Conservation (phyloP, 75 land plant species). For the Sequoiadendron giganteum region DNA sequence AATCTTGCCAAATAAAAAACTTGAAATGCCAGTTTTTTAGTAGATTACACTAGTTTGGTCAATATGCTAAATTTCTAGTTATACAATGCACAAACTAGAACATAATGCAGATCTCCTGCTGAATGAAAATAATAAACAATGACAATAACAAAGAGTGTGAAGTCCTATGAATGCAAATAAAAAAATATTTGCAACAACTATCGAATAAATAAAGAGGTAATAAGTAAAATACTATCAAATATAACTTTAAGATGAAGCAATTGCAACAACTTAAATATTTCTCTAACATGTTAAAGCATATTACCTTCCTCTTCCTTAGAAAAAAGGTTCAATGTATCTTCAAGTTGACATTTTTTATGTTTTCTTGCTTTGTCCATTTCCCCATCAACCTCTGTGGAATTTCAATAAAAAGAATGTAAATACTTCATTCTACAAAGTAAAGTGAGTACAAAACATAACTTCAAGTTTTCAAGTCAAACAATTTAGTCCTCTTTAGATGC, state of each 20-base stretch:
- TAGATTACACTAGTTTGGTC: too few relatives aligned
- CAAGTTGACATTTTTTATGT: conserved; percentile 99
- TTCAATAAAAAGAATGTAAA: not conserved
- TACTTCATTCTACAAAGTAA: not conserved
- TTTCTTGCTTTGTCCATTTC: conserved; percentile 98
- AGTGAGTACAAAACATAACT: not conserved
- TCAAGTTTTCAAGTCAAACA: not conserved
- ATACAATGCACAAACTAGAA: too few relatives aligned
- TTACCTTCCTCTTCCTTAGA: conserved; percentile 97
- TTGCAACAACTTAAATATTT: not conserved
- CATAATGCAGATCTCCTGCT: conserved; percentile 45
- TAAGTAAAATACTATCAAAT: not conserved
- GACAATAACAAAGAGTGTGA: not conserved
- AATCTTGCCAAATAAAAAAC: too few relatives aligned
- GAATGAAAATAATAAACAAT: not conserved
- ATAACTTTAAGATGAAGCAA: not conserved
- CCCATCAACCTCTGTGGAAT: conserved; percentile 93
- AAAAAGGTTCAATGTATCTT: conserved; percentile 90
- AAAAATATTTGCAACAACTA: not conserved
- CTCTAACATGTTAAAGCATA: not conserved
- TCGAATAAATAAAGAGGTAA: not conserved
- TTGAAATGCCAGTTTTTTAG: too few relatives aligned
- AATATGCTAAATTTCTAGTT: too few relatives aligned
- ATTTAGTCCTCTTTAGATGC: not conserved
- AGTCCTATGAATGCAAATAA: not conserved